phyloP scores from a whole-genome alignment of 768 basidiomycete genomes.

The Pleurotus cornucopiae region DNA sequence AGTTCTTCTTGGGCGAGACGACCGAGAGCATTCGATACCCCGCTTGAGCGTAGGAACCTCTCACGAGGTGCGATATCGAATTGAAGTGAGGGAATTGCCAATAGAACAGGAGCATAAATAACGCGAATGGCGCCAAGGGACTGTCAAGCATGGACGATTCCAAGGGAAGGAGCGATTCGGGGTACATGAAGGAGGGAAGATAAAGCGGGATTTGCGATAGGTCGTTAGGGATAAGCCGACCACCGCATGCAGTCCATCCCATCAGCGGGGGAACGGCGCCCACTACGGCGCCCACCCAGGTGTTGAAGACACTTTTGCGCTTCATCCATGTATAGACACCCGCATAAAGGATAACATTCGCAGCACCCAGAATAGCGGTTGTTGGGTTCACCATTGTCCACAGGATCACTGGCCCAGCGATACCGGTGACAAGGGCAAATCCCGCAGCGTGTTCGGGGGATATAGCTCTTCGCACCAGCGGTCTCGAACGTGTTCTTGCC shows the following conservation, averaged over 20 bases:
- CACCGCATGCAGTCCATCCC: slow-evolving; percentile 97
- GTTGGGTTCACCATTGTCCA: slow-evolving; percentile 82
- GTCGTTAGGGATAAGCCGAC: slow-evolving; percentile 62
- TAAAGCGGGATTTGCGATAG: slow-evolving; percentile 55
- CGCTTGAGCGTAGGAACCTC: slow-evolving; percentile 86
- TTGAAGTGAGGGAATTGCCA: slow-evolving; percentile 99
- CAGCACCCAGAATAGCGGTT: slow-evolving; percentile 77
- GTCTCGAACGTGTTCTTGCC: slow-evolving; percentile 82
- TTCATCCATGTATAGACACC: slow-evolving; percentile 93
- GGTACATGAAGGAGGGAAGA: slow-evolving; percentile 56
- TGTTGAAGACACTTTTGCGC: slow-evolving; percentile 75
- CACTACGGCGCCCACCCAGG: slow-evolving; percentile 93
- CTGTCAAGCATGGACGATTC: slow-evolving; percentile 64
- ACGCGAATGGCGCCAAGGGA: slow-evolving; percentile 72
- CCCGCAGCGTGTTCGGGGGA: slow-evolving; percentile 77
- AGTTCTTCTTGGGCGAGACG: slow-evolving; percentile 71
- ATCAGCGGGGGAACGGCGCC: slow-evolving; percentile 93
- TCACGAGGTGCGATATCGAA: slow-evolving; percentile 80
- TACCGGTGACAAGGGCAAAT: slow-evolving; percentile 75
- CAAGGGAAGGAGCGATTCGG: slow-evolving; percentile 23
- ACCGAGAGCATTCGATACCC: slow-evolving; percentile 94
- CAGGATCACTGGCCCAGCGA: slow-evolving; percentile 74
- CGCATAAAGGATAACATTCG: slow-evolving; percentile 87
- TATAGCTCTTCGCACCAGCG: slow-evolving; percentile 82
- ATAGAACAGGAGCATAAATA: slow-evolving; percentile 84